Base-by-base conservation (phyloP, 2,329 filamentous ascomycete genomes). In the Aspergillus fischeri region DNA sequence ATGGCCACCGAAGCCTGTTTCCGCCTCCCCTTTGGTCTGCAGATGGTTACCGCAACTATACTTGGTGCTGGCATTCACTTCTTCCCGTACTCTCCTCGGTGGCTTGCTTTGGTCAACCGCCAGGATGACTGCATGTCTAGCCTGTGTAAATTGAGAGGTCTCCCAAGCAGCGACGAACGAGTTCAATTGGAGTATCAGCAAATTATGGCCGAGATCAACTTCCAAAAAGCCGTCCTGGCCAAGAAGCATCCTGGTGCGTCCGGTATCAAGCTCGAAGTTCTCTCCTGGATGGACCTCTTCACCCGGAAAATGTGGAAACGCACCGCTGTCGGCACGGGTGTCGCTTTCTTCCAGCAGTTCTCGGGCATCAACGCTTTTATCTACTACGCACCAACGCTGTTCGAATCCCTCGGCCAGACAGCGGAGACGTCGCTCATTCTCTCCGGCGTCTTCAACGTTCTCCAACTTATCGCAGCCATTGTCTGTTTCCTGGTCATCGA, bases 171-270 rank as follows among this genome's bases (percentile, higher is more conserved):
- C 0, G 79, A 83, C 47, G 57, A 66, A 1, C 70, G 78, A 14
- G 73, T 84, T 0, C 71, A 78, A 21, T 64, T 73, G 21, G 80
- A 83, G 58, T 81, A 75, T 74, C 74, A 75, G 50, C 80, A 78
- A 8, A 83, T 83, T 53, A 69, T 78, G 1, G 75, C 78, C 0
- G 81, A 83, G 56, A 78, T 79, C 1, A 74, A 7, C 1, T 77
- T 82, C 58, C 76, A 81, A 49, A 64, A 77, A 45, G 70, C 77
- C 24, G 73, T 74, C 47, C 60, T 66, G 20, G 69, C 73, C 53
- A 72, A 72, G 49, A 72, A 75, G 29, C 78, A 67, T 59, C 73
- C 66, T 58, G 75, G 55, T 63, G 71, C 41, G 47, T 66, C 49
- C 21, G 67, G 67, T 1, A 55, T 77, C 44, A 77, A 74, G 57